Percentiles rank a stretch among this genome's conserved stretches.
phyloP scores from a whole-genome alignment of 2,329 filamentous ascomycete species.

The Amauroascus niger region DNA sequence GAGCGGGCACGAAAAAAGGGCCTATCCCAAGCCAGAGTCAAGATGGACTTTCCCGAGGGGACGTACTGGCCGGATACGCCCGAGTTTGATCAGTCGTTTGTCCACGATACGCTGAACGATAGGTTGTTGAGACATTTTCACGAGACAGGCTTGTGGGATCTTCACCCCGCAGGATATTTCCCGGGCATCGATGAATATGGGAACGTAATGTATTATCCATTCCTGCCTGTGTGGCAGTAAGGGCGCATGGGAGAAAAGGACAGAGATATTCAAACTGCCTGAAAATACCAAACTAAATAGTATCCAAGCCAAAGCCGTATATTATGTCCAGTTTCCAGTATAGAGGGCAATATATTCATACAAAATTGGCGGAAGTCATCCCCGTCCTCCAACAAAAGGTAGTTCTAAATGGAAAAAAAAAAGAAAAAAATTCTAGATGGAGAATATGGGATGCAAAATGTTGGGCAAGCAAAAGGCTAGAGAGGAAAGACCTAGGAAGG shows the following conservation, averaged over 20 bases:
- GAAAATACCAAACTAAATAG: too few species aligned
- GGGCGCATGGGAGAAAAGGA: too few species aligned
- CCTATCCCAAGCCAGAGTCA: background rate
- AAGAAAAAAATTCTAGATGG: background rate
- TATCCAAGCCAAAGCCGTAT: background rate
- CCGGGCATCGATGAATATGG: too few species aligned
- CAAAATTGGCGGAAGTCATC: background rate
- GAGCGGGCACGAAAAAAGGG: background rate
- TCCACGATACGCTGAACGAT: background rate
- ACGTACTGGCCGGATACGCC: constrained; percentile 15
- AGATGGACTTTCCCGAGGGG: constrained; percentile 12
- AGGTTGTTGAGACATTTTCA: background rate
- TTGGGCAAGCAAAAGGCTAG: background rate
- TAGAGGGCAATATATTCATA: background rate
- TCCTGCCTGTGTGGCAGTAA: too few species aligned
- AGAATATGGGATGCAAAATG: background rate
- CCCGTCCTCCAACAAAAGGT: background rate
- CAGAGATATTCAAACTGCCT: too few species aligned
- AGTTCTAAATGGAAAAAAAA: background rate
- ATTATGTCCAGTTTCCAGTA: background rate
- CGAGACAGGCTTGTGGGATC: background rate
- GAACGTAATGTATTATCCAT: too few species aligned
- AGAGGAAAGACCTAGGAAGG: background rate
- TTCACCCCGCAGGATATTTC: too few species aligned
- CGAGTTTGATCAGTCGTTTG: background rate